These are phyloP conservation scores for Boletus mariae DNA, from an alignment of 1,284 basidiomycete genomes.

Conservation along the genomic window DNA sequence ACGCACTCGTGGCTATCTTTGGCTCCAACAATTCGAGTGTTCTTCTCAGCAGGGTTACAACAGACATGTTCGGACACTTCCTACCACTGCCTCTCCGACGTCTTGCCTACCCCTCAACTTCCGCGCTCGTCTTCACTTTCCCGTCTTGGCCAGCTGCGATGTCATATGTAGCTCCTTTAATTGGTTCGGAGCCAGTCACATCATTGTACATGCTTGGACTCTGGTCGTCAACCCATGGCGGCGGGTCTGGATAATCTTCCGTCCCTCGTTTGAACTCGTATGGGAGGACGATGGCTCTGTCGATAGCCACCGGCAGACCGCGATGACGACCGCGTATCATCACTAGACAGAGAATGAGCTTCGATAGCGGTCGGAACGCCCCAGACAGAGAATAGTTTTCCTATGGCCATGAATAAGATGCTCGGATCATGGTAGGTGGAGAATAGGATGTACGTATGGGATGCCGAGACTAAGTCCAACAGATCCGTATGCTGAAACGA, in stretches of 20 bases:
- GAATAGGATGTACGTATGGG: constrained; percentile 43
- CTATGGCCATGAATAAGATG: constrained; percentile 34
- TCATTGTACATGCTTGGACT: constrained; percentile 5
- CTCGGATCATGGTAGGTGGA: neutral
- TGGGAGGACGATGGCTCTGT: constrained; percentile 80
- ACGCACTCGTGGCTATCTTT: no score
- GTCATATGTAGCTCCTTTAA: neutral
- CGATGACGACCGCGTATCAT: constrained; percentile 95
- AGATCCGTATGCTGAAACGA: constrained; percentile 89
- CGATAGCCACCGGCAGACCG: constrained; percentile 84
- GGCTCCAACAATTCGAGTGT: no score
- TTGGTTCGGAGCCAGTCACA: neutral
- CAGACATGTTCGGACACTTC: neutral
- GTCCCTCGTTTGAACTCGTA: constrained; percentile 42
- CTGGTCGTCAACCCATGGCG: constrained; percentile 10
- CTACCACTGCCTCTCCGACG: neutral
- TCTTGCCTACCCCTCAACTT: neutral
- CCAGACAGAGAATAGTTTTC: constrained; percentile 80
- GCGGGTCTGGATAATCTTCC: constrained; percentile 12
- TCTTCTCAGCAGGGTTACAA: neutral
- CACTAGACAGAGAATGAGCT: constrained; percentile 80
- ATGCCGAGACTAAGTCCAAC: constrained; percentile 81
- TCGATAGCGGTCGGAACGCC: constrained; percentile 76
- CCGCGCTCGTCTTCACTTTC: neutral
- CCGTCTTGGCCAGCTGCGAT: neutral